These are phyloP conservation scores for Elaeagnus macrophylla DNA, from an alignment of 306 rosid genomes.

Conservation along the genomic window DNA sequence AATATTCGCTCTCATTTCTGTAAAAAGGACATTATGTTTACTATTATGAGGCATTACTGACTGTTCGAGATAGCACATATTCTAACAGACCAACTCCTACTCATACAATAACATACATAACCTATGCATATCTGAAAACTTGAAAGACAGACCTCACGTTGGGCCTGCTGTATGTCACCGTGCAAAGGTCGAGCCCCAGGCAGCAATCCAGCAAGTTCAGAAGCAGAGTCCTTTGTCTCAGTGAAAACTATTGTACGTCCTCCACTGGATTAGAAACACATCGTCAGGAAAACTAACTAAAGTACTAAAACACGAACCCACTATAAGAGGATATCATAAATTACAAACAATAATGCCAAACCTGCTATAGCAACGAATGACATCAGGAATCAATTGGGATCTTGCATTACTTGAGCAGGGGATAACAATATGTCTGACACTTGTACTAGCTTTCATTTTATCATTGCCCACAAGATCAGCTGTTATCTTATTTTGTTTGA, in stretches of 20 bases:
- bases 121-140: background rate
- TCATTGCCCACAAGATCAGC: conserved; percentile 90
- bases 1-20: too few relatives aligned
- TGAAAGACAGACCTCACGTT: conserved; percentile 54
- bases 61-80: too few relatives aligned
- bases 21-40: too few relatives aligned
- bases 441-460: conserved; percentile 83
- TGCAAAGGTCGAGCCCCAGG: conserved; percentile 79
- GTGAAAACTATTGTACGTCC: conserved; percentile 85
- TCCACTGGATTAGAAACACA: conserved; percentile 44
- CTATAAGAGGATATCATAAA: background rate
- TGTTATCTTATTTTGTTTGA: conserved; percentile 63
- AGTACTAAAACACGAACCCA: background rate
- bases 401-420: conserved; percentile 68
- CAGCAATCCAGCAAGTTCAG: conserved; percentile 65
- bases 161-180: conserved; percentile 86
- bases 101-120: background rate
- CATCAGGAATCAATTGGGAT: conserved; percentile 73
- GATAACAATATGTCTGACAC: conserved; percentile 82
- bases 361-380: conserved; percentile 90
- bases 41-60: too few relatives aligned
- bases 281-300: background rate
- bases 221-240: conserved; percentile 75
- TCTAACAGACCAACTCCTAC: background rate
- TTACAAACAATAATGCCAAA: conserved; percentile 11